Percentiles rank a stretch among this genome's conserved stretches.
These are phyloP conservation scores for Silybum marianum DNA, from an alignment of 129 eudicot genomes.

Conservation along the genomic window DNA sequence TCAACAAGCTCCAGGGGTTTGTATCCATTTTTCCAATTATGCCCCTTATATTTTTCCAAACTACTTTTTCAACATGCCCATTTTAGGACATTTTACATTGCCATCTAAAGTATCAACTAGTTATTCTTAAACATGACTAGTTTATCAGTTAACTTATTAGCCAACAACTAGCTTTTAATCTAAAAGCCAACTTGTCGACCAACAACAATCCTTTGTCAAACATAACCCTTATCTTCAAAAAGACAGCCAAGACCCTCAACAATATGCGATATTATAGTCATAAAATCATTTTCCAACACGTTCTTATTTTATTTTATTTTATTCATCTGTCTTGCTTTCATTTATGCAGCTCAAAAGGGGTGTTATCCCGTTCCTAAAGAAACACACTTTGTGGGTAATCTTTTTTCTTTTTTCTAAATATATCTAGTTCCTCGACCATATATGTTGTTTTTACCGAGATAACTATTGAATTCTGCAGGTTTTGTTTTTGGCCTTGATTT, in stretches of 20 bases:
- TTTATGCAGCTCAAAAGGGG: conserved; percentile 81
- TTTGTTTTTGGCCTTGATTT: conserved; percentile 10
- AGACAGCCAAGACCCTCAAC: not conserved
- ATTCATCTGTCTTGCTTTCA: conserved; percentile 18
- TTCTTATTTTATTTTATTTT: conserved; percentile 11
- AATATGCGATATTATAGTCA: not conserved
- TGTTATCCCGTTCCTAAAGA: conserved; percentile 61
- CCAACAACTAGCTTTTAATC: not conserved
- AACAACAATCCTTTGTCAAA: not conserved
- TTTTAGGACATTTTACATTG: not conserved
- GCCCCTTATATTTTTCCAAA: not conserved
- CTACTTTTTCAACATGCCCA: not conserved
- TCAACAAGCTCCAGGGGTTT: not conserved
- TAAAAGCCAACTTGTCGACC: not conserved
- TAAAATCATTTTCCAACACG: not conserved
- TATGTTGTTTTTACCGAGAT: not conserved
- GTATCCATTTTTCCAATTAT: not conserved
- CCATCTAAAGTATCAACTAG: not conserved
- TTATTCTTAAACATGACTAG: not conserved
- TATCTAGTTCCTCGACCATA: not conserved
- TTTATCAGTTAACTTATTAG: not conserved
- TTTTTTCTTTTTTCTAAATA: not conserved
- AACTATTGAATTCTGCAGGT: conserved; percentile 22
- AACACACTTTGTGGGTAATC: conserved; percentile 3
- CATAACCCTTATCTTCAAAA: not conserved